Conservation (phyloP, 345 rosid genomes). For the Lagerstroemia speciosa region DNA sequence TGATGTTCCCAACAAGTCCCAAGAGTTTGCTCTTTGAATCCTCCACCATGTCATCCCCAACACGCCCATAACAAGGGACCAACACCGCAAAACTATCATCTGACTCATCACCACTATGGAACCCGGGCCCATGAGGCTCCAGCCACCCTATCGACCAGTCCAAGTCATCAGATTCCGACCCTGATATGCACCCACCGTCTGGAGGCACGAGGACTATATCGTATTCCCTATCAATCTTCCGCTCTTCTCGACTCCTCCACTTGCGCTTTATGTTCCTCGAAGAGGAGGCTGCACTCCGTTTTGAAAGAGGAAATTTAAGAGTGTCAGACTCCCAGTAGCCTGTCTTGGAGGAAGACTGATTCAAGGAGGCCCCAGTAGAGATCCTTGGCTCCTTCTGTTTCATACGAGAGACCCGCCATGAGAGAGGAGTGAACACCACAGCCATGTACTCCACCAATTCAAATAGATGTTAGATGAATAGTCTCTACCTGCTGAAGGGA, state of each 20-base stretch:
- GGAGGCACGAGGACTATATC: conserved; percentile 72
- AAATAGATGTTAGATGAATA: neutral
- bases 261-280: conserved; percentile 50
- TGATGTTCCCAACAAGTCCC: conserved; percentile 35
- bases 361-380: conserved; percentile 31
- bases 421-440: conserved; percentile 40
- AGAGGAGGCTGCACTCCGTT: conserved; percentile 30
- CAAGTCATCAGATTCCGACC: conserved; percentile 61
- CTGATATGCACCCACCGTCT: conserved; percentile 68
- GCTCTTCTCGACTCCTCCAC: conserved; percentile 60
- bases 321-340: conserved; percentile 42
- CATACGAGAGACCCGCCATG: conserved; percentile 62
- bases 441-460: conserved; percentile 30
- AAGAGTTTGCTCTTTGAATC: conserved; percentile 23
- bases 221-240: conserved; percentile 57
- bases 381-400: conserved; percentile 39
- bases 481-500: conserved; percentile 6
- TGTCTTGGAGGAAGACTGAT: conserved; percentile 28
- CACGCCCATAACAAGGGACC: conserved; percentile 57
- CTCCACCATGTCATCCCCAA: conserved; percentile 22
- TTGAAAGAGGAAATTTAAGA: conserved; percentile 46
- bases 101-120: conserved; percentile 43
- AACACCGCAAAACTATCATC: conserved; percentile 62
- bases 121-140: conserved; percentile 70
- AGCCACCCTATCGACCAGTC: conserved; percentile 78